Evolutionary conservation across 306 rosid genomes (phyloP), one percentile per base, ranked within the genome.

Genomic region (Fragaria nilgerrensis): DNA sequence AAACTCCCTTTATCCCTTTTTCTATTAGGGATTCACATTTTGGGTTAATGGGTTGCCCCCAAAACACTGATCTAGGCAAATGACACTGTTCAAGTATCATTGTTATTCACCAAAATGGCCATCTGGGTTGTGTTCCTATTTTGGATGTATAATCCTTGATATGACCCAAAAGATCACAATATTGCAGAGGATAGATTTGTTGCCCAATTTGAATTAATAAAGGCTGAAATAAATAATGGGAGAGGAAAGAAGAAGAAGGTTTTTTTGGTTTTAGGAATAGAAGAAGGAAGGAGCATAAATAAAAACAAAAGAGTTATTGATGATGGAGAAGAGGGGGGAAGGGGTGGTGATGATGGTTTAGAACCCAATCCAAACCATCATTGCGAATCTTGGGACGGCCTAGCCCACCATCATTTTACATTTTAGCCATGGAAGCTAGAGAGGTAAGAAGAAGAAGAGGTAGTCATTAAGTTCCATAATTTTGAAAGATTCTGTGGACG

Each of bases 341-440:
- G 77, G 65, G 82, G 85, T 25, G 75, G 85, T 81, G 84, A 86
- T 84, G 87, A 82, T 85, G 83, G 92, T 89, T 86, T 90, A 73
- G 89, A 87, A 93, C 88, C 98, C 98, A 92, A 96, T 91, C 99
- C 97, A 84, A 82, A 87, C 88, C 97, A 96, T 96, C 90, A 96
- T 96, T 96, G 98, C 98, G 96, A 85, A 96, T 92, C 97, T 92
- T 92, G 91, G 93, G 91, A 89, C 86, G 97, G 87, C 92, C 92
- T 90, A 92, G 97, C 94, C 91, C 96, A 85, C 93, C 97, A 92
- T 95, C 99, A 96, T 95, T 92, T 92, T 89, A 50, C 82, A 89
- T 66, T 66, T 65, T 37, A 79, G 79, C 88, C 86, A 92, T 95
- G 86, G 87, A 52, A 64, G 69, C 69, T 64, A 64, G 6, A 32